phyloP scores from a whole-genome alignment of 495 filamentous ascomycete species.

The Neurospora tetrasperma region DNA sequence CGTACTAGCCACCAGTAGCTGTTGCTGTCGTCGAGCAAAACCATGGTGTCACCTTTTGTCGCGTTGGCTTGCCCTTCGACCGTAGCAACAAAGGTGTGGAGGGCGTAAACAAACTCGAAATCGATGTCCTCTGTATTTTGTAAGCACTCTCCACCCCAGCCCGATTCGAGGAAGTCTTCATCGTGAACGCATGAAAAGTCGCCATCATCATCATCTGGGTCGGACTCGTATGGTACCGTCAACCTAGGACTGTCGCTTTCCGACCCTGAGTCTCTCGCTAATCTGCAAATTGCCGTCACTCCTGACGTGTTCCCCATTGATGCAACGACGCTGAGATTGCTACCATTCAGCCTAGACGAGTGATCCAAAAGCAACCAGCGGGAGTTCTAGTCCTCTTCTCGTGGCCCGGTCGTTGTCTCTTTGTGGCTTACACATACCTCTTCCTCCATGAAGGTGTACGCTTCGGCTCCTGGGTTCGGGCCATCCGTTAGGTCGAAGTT shows the following conservation, averaged over 20 bases:
- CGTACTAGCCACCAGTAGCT: slow-evolving; percentile 99
- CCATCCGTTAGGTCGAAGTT: slow-evolving; percentile 3
- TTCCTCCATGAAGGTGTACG: not conserved
- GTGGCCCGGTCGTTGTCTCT: not conserved
- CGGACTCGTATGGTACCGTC: slow-evolving; percentile 26
- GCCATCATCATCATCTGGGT: slow-evolving; percentile 32
- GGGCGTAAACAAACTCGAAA: slow-evolving; percentile 97
- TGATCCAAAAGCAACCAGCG: not conserved
- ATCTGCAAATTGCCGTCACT: not conserved
- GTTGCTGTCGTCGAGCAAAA: slow-evolving; percentile 98
- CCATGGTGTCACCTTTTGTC: slow-evolving; percentile 97
- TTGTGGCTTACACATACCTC: not conserved
- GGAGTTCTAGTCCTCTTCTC: not conserved
- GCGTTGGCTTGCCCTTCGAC: slow-evolving; percentile 98
- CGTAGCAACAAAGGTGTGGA: slow-evolving; percentile 95
- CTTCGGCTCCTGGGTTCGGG: not conserved
- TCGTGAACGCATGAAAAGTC: slow-evolving; percentile 37
- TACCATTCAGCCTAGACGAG: not conserved
- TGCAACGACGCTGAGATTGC: not conserved
- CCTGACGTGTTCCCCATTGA: not conserved
- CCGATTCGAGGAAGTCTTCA: slow-evolving; percentile 51
- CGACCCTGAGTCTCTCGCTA: not conserved
- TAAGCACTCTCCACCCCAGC: slow-evolving; percentile 73
- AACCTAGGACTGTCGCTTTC: slow-evolving; percentile 13
- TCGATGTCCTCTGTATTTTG: slow-evolving; percentile 89